Evolutionary conservation across 1,284 basidiomycete species (phyloP).

Genomic region (Neotropicomus parvogracilis): DNA sequence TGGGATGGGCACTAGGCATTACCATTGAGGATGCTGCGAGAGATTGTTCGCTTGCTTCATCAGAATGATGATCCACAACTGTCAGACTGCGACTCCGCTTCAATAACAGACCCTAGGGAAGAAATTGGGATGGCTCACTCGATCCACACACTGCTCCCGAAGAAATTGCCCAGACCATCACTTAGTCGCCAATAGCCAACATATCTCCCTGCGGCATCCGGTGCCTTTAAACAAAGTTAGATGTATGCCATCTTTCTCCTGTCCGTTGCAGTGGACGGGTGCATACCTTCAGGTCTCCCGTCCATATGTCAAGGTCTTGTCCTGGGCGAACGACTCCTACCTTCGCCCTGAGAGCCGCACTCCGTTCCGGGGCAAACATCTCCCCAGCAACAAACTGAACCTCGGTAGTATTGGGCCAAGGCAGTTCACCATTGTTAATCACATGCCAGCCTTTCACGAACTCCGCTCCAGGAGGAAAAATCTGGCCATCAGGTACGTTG

Average conservation of each 20-base stretch:
- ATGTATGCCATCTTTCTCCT: background rate
- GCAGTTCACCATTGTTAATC: slow-evolving; percentile 54
- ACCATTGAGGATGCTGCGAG: slow-evolving; percentile 69
- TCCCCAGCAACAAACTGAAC: slow-evolving; percentile 69
- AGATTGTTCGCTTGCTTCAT: slow-evolving; percentile 43
- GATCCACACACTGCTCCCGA: slow-evolving; percentile 74
- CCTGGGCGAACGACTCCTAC: slow-evolving; percentile 56
- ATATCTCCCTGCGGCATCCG: slow-evolving; percentile 68
- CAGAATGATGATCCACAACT: slow-evolving; percentile 50
- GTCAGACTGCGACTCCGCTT: slow-evolving; percentile 48
- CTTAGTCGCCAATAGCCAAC: slow-evolving; percentile 72
- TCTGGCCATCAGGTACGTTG: slow-evolving; percentile 71
- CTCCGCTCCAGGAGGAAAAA: slow-evolving; percentile 78
- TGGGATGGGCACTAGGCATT: slow-evolving; percentile 52
- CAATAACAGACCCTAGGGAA: slow-evolving; percentile 1
- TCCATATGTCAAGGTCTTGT: slow-evolving; percentile 59
- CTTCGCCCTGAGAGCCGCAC: slow-evolving; percentile 35
- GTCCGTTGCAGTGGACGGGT: background rate
- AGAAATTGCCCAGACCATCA: slow-evolving; percentile 54
- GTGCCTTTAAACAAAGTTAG: slow-evolving; percentile 48
- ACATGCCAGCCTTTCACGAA: slow-evolving; percentile 82
- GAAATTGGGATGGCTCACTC: slow-evolving; percentile 45
- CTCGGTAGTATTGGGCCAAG: slow-evolving; percentile 68
- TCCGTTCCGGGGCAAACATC: slow-evolving; percentile 38
- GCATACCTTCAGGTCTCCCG: slow-evolving; percentile 67